A percentile compares a stretch with the other conserved stretches of the same genome.
Conservation (phyloP, 2,329 filamentous ascomycete genomes). For the Fusarium globosum region DNA sequence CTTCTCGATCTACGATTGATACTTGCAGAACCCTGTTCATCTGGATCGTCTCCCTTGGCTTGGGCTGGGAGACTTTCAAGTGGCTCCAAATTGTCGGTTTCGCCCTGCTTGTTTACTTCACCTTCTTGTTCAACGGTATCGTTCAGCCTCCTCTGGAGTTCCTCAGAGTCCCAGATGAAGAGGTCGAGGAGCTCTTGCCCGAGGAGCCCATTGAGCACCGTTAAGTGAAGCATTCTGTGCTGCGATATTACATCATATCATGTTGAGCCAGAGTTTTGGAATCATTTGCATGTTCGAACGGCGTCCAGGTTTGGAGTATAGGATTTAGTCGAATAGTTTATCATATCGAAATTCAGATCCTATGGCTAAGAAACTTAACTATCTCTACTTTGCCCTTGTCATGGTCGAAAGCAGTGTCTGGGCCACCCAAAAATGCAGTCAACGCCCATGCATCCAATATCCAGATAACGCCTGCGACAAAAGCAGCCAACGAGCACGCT, state of each 20-base stretch:
- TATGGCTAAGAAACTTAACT: neutral
- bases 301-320: conserved; percentile 15
- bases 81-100: conserved; percentile 95
- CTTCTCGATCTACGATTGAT: conserved; percentile 94
- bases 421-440: conserved; percentile 4
- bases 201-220: conserved; percentile 86
- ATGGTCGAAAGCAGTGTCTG: conserved; percentile 10
- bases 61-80: conserved; percentile 98
- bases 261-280: neutral
- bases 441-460: conserved; percentile 5
- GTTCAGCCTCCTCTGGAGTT: conserved; percentile 82
- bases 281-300: neutral
- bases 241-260: neutral
- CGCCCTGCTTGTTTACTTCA: conserved; percentile 90
- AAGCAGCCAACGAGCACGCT: neutral
- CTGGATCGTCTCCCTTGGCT: conserved; percentile 91
- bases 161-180: conserved; percentile 63
- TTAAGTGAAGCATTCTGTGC: conserved; percentile 21
- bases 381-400: conserved; percentile 19
- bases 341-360: conserved; percentile 5
- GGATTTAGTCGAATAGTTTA: conserved; percentile 6
- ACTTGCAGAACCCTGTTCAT: conserved; percentile 98
- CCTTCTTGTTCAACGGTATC: conserved; percentile 95
- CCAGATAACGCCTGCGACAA: conserved; percentile 31
- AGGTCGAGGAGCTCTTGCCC: conserved; percentile 75